These are phyloP conservation scores for Monosporascus sp. DNA, from an alignment of 2,329 filamentous ascomycete species.

Conservation along the genomic window DNA sequence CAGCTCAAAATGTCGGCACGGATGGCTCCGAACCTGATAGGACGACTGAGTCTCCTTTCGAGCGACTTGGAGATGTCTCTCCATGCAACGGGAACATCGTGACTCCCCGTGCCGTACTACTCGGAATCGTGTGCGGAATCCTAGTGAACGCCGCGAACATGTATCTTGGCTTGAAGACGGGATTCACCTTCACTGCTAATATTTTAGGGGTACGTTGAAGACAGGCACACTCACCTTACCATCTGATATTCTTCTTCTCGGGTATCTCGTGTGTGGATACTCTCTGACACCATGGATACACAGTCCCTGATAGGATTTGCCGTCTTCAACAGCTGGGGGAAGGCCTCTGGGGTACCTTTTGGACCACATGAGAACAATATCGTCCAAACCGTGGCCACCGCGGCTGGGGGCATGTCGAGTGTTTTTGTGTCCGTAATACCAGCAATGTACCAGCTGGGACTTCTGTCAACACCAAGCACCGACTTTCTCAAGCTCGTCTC, in stretches of 20 bases:
- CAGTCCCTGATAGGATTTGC: background rate
- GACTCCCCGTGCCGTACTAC: background rate
- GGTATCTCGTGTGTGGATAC: background rate
- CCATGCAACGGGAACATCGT: background rate
- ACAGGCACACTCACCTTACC: too few relatives aligned
- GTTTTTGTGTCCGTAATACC: conserved; percentile 46
- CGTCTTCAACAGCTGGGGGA: conserved; percentile 1
- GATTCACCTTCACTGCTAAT: background rate
- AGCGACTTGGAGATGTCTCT: background rate
- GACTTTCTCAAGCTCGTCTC: conserved; percentile 42
- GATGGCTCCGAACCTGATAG: too few relatives aligned
- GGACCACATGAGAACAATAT: conserved; percentile 49
- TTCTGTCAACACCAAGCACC: conserved; percentile 33
- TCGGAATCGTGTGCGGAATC: conserved; percentile 1
- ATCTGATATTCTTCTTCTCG: background rate
- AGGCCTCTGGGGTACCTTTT: conserved; percentile 24
- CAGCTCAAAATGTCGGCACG: too few relatives aligned
- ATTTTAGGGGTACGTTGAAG: background rate
- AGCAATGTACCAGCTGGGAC: conserved; percentile 42
- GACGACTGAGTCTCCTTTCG: too few relatives aligned
- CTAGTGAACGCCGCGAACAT: conserved; percentile 3
- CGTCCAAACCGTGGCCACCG: conserved; percentile 44
- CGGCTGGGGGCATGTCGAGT: conserved; percentile 42
- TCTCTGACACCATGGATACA: background rate
- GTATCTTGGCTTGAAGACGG: conserved; percentile 1